These are phyloP conservation scores for Peronospora farinosa DNA, from an alignment of 352 stramenopile species.

Conservation along the genomic window DNA sequence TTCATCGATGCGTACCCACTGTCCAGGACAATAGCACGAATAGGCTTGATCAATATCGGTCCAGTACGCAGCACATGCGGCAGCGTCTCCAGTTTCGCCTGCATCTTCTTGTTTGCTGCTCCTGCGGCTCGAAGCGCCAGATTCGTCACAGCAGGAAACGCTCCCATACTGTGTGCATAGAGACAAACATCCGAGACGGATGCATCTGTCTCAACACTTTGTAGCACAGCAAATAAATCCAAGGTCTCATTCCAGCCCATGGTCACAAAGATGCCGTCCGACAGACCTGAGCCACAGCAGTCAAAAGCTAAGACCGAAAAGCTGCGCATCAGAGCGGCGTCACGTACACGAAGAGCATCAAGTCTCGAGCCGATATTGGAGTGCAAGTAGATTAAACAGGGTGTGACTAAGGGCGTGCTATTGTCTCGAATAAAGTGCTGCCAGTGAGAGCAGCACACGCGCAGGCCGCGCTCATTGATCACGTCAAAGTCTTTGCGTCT, in stretches of 20 bases:
- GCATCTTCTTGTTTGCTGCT: constrained; percentile 38
- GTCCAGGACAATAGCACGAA: constrained; percentile 68
- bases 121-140: constrained; percentile 51
- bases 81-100: constrained; percentile 48
- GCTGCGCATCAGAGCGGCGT: constrained; percentile 51
- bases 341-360: constrained; percentile 59
- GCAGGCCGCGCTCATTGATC: constrained; percentile 62
- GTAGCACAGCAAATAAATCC: constrained; percentile 66
- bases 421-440: constrained; percentile 38
- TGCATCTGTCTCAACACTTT: constrained; percentile 44
- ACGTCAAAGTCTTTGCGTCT: constrained; percentile 55
- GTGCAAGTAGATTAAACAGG: constrained; percentile 76
- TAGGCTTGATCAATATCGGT: constrained; percentile 53
- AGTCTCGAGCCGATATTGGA: constrained; percentile 77
- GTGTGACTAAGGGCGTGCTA: constrained; percentile 12
- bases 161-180: constrained; percentile 81
- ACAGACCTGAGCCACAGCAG: constrained; percentile 69
- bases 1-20: constrained; percentile 68
- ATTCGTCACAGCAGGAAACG: constrained; percentile 75
- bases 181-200: constrained; percentile 56
- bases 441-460: constrained; percentile 70
- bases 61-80: constrained; percentile 42
- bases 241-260: constrained; percentile 80
- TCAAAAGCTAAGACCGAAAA: constrained; percentile 82
- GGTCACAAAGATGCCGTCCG: constrained; percentile 80